These are phyloP conservation scores for Aspergillus ostianus DNA, from an alignment of 495 filamentous ascomycete species.

Conservation along the genomic window DNA sequence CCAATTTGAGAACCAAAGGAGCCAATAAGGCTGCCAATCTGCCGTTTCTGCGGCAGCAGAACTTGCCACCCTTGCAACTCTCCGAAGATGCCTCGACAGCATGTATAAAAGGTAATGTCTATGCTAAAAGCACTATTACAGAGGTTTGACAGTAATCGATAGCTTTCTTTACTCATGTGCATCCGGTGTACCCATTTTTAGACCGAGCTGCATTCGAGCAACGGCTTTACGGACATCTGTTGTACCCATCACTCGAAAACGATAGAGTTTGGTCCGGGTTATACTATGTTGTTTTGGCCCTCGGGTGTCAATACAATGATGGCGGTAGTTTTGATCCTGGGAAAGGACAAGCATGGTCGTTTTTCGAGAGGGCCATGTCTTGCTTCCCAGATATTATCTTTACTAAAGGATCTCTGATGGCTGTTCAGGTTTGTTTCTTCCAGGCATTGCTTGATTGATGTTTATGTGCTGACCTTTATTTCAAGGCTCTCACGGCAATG, in stretches of 20 bases:
- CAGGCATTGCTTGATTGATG: background rate
- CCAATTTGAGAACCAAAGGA: constrained; percentile 13
- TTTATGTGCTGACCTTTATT: background rate
- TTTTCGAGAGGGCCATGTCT: constrained; percentile 16
- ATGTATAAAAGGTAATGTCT: background rate
- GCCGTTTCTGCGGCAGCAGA: background rate
- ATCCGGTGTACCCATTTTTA: constrained; percentile 21
- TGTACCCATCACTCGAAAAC: constrained; percentile 2
- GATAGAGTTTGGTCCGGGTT: constrained; percentile 17
- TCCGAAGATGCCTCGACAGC: background rate
- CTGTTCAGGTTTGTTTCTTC: constrained; percentile 13
- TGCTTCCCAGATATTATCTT: constrained; percentile 14
- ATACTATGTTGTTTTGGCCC: constrained; percentile 20
- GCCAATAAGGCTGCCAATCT: background rate
- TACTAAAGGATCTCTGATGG: constrained; percentile 12
- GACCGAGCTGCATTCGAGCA: constrained; percentile 8
- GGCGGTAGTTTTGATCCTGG: constrained; percentile 21
- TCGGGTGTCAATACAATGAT: constrained; percentile 23
- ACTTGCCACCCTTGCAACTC: background rate
- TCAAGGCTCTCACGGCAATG: constrained; percentile 18
- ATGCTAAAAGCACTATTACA: background rate
- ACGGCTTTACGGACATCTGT: background rate
- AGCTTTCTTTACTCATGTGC: constrained; percentile 20
- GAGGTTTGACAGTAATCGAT: background rate
- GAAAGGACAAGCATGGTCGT: constrained; percentile 17